Evolutionary conservation across 805 yeast species (phyloP), one percentile per base, ranked within the genome.

Genomic region (Metschnikowia colocasiae): DNA sequence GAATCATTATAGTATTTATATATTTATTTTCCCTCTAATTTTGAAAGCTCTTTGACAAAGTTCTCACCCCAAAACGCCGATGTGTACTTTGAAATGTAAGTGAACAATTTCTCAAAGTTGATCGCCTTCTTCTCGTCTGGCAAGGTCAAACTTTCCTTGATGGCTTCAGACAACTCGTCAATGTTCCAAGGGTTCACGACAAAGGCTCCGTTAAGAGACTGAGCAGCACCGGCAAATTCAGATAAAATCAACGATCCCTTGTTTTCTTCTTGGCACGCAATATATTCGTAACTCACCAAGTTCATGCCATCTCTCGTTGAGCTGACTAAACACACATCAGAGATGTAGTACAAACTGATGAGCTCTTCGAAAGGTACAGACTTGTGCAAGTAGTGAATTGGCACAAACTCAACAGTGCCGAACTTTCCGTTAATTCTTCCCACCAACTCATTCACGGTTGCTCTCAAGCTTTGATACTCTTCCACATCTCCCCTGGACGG

Each of bases 141-240:
- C 64, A 92, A 71, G 0, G 96, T 89, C 59, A 94, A 75, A 15
- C 96, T 84, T 62, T 90, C 97, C 60, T 83, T 76, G 46, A 92
- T 85, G 3, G 97, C 85, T 36, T 81, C 87, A 16, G 95, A 82
- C 62, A 92, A 68, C 57, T 94, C 99, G 56, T 94, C 99, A 19
- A 91, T 92, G 63, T 92, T 94, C 99, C 99, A 94, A 3, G 99
- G 99, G 61, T 94, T 94, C 18, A 94, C 96, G 49, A 94, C 81
- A 12, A 92, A 64, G 1, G 96, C 90, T 20, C 99, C 99, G 61
- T 94, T 92, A 53, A 94, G 73, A 1, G 95, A 86, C 69, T 94
- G 99, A 1, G 99, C 98, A n/a, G 99, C 99, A 41, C 99, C 99
- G 0, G 99, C 94, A 69, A 94, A 94, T 69, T 94, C 99, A 35